phyloP scores from a whole-genome alignment of 1,284 basidiomycete species.

The Agroathelia rolfsii region DNA sequence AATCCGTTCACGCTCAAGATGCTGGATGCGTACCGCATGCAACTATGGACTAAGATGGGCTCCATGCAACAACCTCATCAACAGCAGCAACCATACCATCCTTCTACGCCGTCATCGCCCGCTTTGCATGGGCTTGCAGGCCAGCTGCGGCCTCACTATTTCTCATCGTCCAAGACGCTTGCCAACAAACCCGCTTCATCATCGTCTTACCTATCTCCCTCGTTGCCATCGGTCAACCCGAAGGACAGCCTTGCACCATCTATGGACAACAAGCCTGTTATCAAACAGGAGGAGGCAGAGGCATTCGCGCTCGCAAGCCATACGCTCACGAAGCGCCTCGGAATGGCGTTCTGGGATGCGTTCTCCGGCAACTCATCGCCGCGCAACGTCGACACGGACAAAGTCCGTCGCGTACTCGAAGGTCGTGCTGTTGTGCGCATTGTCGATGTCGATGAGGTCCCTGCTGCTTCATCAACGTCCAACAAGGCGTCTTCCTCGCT shows the following conservation, averaged over 20 bases:
- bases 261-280: conserved; percentile 10
- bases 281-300: conserved; percentile 13
- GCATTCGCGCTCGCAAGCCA: conserved; percentile 56
- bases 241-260: conserved; percentile 10
- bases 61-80: conserved; percentile 29
- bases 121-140: conserved; percentile 38
- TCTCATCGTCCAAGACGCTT: conserved; percentile 22
- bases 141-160: conserved; percentile 47
- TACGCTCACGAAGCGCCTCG: conserved; percentile 56
- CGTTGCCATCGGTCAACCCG: conserved; percentile 5
- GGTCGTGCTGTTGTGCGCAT: conserved; percentile 65
- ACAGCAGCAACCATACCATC: conserved; percentile 20
- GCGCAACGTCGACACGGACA: conserved; percentile 51
- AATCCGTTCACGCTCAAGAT: conserved; percentile 78
- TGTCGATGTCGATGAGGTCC: conserved; percentile 50
- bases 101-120: conserved; percentile 8
- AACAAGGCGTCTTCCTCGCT: conserved; percentile 4
- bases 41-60: conserved; percentile 80
- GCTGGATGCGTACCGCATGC: conserved; percentile 77
- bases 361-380: conserved; percentile 39
- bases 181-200: conserved; percentile 1
- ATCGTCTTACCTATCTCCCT: conserved; percentile 5
- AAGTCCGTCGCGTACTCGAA: conserved; percentile 66
- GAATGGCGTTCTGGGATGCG: conserved; percentile 72
- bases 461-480: conserved; percentile 1